Conservation (phyloP, 148 eudicot genomes). For the Gaultheria prostrata region DNA sequence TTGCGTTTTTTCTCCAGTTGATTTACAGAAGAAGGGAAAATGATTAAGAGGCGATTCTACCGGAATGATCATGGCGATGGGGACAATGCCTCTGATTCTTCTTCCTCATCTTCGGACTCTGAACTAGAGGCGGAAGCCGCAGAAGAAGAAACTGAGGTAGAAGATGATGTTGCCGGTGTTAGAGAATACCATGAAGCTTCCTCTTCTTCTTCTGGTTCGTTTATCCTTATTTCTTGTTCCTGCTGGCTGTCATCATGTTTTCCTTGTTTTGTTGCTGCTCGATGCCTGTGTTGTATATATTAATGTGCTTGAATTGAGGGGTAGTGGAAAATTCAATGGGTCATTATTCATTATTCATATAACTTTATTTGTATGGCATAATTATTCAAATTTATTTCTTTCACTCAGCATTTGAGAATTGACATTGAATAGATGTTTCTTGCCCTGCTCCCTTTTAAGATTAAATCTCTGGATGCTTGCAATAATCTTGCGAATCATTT, state of each 20-base stretch:
- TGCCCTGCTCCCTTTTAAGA: neutral
- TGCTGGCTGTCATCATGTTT: neutral
- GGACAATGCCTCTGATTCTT: constrained; percentile 52
- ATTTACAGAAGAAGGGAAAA: constrained; percentile 20
- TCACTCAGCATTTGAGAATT: neutral
- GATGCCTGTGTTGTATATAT: neutral
- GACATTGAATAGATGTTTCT: neutral
- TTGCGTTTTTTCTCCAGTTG: constrained; percentile 9
- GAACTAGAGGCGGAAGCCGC: constrained; percentile 50
- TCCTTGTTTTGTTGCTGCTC: neutral
- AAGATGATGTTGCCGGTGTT: constrained; percentile 30
- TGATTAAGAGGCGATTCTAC: constrained; percentile 88
- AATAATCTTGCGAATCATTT: neutral
- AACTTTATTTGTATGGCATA: neutral
- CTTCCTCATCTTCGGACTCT: constrained; percentile 65
- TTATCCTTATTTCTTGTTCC: neutral
- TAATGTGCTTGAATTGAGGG: constrained; percentile 10
- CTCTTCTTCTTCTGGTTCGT: constrained; percentile 58
- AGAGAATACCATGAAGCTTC: constrained; percentile 30
- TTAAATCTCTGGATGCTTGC: neutral
- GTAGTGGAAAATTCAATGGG: neutral
- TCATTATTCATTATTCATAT: neutral
- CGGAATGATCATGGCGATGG: constrained; percentile 59
- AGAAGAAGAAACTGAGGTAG: constrained; percentile 35
- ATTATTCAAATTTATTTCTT: neutral